Conservation (phyloP, 352 stramenopile species). For the Pythium aristosporum region DNA sequence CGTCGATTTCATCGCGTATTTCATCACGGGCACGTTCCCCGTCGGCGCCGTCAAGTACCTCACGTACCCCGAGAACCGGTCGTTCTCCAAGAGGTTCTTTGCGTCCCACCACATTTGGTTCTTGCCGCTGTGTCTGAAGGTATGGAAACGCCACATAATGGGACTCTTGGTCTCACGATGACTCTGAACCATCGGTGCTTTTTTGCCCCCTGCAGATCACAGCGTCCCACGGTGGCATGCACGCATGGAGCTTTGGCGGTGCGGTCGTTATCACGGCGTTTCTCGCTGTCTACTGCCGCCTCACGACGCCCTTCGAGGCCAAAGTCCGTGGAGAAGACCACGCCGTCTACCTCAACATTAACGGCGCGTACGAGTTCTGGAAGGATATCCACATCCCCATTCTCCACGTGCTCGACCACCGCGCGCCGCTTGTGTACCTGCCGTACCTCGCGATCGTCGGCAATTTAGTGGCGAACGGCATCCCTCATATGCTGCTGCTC, state of each 20-base stretch:
- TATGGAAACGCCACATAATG: conserved; percentile 19
- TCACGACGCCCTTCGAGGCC: conserved; percentile 66
- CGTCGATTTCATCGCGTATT: conserved; percentile 74
- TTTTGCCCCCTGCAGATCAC: conserved; percentile 42
- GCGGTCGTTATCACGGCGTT: conserved; percentile 63
- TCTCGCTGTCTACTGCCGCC: conserved; percentile 53
- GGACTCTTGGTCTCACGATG: neutral
- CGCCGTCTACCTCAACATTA: conserved; percentile 80
- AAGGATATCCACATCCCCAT: conserved; percentile 72
- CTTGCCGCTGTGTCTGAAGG: conserved; percentile 73
- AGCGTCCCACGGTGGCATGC: conserved; percentile 66
- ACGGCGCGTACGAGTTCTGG: conserved; percentile 84
- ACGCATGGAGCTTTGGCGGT: conserved; percentile 58
- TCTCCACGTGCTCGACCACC: conserved; percentile 76
- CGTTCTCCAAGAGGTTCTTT: conserved; percentile 81
- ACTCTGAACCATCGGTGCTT: neutral
- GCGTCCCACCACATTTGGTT: conserved; percentile 86
- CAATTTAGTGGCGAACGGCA: conserved; percentile 69
- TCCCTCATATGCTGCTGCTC: conserved; percentile 68
- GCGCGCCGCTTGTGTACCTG: conserved; percentile 62
- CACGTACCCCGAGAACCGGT: conserved; percentile 74
- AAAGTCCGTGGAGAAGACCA: conserved; percentile 60
- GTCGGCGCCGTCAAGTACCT: conserved; percentile 92
- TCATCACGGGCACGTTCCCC: conserved; percentile 81
- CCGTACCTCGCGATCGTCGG: conserved; percentile 63